Evolutionary conservation across 108 stramenopile species (phyloP).

Genomic region (Aurantiochytrium sp.): DNA sequence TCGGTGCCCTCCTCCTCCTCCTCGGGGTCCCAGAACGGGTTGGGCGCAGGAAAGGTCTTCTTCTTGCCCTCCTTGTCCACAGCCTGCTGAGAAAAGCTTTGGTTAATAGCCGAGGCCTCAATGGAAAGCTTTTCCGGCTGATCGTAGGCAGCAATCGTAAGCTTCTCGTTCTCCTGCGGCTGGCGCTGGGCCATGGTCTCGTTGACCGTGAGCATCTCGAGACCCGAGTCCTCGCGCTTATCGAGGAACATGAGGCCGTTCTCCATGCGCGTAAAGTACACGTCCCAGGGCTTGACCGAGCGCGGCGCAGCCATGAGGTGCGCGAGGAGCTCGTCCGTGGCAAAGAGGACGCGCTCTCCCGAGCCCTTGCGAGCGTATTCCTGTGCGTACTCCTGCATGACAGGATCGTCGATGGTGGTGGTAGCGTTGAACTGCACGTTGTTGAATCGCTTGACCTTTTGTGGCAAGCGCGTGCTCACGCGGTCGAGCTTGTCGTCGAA

Average conservation of each 20-base stretch:
- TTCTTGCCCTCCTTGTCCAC: conserved; percentile 61
- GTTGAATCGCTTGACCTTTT: conserved; percentile 62
- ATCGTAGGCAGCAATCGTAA: conserved; percentile 69
- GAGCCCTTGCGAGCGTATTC: conserved; percentile 70
- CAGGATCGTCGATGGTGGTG: conserved; percentile 93
- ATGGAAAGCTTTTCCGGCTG: conserved; percentile 76
- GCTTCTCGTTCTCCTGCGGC: conserved; percentile 50
- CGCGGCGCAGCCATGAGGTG: conserved; percentile 92
- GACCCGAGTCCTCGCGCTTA: conserved; percentile 81
- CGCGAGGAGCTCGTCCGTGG: conserved; percentile 85
- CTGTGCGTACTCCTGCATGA: conserved; percentile 79
- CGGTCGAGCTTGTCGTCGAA: conserved; percentile 86
- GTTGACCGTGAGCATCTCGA: conserved; percentile 84
- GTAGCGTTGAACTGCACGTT: conserved; percentile 87
- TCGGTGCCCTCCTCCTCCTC: conserved; percentile 78
- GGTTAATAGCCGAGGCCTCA: conserved; percentile 93
- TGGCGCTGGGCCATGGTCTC: conserved; percentile 71
- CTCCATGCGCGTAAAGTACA: conserved; percentile 82
- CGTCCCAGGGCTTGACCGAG: conserved; percentile 92
- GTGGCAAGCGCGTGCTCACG: conserved; percentile 59
- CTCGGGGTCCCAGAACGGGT: conserved; percentile 94
- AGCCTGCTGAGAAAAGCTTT: conserved; percentile 95
- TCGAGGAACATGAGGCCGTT: conserved; percentile 86
- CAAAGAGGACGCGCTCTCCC: conserved; percentile 53
- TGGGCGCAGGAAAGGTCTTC: conserved; percentile 52